Conservation (phyloP, 441 rosid genomes). For the Brassica hybrid region DNA sequence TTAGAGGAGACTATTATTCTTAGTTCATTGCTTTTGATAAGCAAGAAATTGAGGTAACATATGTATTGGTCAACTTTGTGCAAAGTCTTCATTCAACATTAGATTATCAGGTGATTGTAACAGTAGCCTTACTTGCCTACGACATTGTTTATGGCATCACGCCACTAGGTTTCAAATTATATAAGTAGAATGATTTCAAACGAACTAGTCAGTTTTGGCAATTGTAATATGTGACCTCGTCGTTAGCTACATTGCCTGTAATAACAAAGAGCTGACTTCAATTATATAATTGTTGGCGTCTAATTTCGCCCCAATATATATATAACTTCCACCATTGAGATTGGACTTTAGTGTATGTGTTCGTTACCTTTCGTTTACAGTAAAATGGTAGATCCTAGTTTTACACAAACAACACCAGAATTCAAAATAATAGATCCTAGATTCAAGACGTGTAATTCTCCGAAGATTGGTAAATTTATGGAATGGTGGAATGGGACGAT, state of each 20-base stretch:
- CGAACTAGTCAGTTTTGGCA: background rate
- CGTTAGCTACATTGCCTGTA: background rate
- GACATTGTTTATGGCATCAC: background rate
- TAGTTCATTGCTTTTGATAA: background rate
- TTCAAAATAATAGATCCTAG: too few relatives aligned
- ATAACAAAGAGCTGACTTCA: background rate
- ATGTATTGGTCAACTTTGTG: background rate
- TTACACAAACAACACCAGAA: too few relatives aligned
- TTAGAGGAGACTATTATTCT: background rate
- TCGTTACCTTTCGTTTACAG: too few relatives aligned
- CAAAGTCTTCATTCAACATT: background rate
- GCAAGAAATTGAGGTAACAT: background rate
- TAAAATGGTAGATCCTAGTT: too few relatives aligned
- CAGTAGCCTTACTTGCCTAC: background rate
- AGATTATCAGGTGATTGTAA: conserved; percentile 5
- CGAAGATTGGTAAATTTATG: too few relatives aligned
- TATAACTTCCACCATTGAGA: too few relatives aligned
- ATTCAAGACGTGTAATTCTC: too few relatives aligned
- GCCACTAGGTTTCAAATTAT: background rate
- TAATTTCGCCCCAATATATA: too few relatives aligned
- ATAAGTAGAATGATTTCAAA: background rate
- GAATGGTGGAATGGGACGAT: too few relatives aligned
- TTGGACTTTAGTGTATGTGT: too few relatives aligned
- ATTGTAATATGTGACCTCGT: background rate
- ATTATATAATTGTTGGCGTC: too few relatives aligned